phyloP scores from a whole-genome alignment of 768 basidiomycete genomes.

The Psilocybe sp. region DNA sequence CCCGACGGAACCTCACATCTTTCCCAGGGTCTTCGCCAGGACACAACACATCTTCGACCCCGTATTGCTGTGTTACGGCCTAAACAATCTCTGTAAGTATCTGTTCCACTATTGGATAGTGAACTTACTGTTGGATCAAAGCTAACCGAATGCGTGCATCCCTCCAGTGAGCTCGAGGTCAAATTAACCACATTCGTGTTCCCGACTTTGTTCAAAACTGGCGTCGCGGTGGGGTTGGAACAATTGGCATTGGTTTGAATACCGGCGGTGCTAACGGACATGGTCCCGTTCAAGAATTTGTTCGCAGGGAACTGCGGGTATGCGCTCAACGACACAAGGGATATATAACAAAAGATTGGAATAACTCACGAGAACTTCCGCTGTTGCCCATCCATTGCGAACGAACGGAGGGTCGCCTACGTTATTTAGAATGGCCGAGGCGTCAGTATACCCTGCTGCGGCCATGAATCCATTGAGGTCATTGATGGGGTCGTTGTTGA shows the following conservation, averaged over 20 bases:
- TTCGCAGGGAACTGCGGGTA: constrained; percentile 38
- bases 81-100: constrained; percentile 5
- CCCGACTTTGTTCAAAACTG: constrained; percentile 15
- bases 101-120: neutral
- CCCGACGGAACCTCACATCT: constrained; percentile 42
- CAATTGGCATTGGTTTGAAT: constrained; percentile 49
- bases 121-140: constrained; percentile 36
- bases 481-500: constrained; percentile 36
- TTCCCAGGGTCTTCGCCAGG: constrained; percentile 26
- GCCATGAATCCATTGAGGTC: constrained; percentile 54
- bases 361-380: constrained; percentile 44
- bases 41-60: constrained; percentile 38
- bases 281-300: constrained; percentile 47
- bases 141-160: constrained; percentile 37
- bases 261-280: constrained; percentile 52
- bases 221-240: constrained; percentile 29
- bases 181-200: constrained; percentile 30
- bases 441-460: constrained; percentile 54
- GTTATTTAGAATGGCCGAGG: constrained; percentile 36
- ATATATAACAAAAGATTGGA: neutral
- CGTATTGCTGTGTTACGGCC: constrained; percentile 46
- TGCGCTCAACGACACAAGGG: neutral
- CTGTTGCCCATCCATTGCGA: constrained; percentile 46
- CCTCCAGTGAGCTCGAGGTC: constrained; percentile 41
- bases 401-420: constrained; percentile 62